phyloP scores from a whole-genome alignment of 805 yeast species.

The Zygosaccharomyces rouxii region DNA sequence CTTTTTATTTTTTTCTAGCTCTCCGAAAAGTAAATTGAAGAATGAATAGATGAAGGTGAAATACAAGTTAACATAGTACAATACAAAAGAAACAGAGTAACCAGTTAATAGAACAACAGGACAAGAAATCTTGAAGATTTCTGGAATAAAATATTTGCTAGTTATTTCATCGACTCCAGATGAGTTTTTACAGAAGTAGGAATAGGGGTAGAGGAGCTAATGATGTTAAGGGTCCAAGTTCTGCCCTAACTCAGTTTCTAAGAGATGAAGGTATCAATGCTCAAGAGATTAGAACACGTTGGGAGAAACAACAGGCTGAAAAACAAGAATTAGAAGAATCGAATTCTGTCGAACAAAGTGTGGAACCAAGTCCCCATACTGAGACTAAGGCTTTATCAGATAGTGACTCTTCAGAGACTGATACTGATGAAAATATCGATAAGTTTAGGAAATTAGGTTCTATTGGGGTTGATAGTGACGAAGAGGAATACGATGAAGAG shows the following conservation, averaged over 20 bases:
- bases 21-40: not conserved
- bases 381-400: constrained; percentile 4
- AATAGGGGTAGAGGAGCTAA: constrained; percentile 19
- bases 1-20: constrained; percentile 6
- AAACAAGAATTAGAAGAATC: constrained; percentile 12
- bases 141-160: too few relatives aligned
- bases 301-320: constrained; percentile 32
- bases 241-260: constrained; percentile 85
- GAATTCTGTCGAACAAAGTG: not conserved
- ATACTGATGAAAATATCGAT: constrained; percentile 12
- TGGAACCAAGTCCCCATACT: not conserved
- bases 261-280: constrained; percentile 87
- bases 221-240: constrained; percentile 56
- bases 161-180: too few relatives aligned
- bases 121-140: too few relatives aligned
- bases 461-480: constrained; percentile 21
- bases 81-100: not conserved
- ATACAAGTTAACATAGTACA: not conserved
- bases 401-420: constrained; percentile 14
- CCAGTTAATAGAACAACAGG: not conserved
- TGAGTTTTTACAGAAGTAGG: constrained; percentile 29
- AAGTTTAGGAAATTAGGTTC: constrained; percentile 5
- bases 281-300: constrained; percentile 58
- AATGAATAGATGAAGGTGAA: not conserved
- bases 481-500: constrained; percentile 19